A percentile compares a stretch with the other conserved stretches of the same genome.
Conservation (phyloP, 1,284 basidiomycete species). For the Microbotryum lychnidis-dioicae region DNA sequence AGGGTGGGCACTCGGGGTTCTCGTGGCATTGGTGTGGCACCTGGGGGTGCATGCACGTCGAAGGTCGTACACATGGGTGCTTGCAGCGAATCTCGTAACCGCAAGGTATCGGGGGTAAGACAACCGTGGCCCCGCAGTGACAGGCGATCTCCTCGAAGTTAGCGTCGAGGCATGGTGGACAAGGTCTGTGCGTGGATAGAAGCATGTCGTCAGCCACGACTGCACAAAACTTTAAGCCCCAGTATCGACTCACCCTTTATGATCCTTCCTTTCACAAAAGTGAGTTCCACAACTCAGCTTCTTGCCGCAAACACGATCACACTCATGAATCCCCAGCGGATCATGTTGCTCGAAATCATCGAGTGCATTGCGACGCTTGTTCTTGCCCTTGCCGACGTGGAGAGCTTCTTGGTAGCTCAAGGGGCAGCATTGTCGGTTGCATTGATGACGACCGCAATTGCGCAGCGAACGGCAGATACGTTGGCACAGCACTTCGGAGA, state of each 20-base stretch:
- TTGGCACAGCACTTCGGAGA: constrained; percentile 61
- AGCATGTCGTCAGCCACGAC: background rate
- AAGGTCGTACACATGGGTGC: constrained; percentile 67
- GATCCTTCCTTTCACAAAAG: constrained; percentile 59
- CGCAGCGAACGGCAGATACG: constrained; percentile 49
- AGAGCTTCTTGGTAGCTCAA: constrained; percentile 52
- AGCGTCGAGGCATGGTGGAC: constrained; percentile 70
- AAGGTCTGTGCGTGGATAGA: constrained; percentile 41
- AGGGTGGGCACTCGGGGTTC: constrained; percentile 63
- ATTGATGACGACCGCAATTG: constrained; percentile 65
- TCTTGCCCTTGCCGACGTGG: constrained; percentile 52
- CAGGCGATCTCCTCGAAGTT: constrained; percentile 85
- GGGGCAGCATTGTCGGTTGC: constrained; percentile 71
- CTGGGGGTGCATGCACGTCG: constrained; percentile 69
- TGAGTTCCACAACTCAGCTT: constrained; percentile 37
- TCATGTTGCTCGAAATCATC: constrained; percentile 27
- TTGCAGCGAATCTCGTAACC: constrained; percentile 65
- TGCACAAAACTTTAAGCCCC: background rate
- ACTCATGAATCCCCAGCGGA: constrained; percentile 26
- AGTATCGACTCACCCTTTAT: constrained; percentile 49
- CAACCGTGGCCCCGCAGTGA: constrained; percentile 57
- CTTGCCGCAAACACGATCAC: constrained; percentile 34
- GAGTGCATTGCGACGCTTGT: constrained; percentile 11
- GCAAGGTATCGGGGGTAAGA: constrained; percentile 66
- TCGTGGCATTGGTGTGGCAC: constrained; percentile 73